Base-by-base conservation (phyloP, 2,329 filamentous ascomycete genomes). In the Chaetomium globosum region DNA sequence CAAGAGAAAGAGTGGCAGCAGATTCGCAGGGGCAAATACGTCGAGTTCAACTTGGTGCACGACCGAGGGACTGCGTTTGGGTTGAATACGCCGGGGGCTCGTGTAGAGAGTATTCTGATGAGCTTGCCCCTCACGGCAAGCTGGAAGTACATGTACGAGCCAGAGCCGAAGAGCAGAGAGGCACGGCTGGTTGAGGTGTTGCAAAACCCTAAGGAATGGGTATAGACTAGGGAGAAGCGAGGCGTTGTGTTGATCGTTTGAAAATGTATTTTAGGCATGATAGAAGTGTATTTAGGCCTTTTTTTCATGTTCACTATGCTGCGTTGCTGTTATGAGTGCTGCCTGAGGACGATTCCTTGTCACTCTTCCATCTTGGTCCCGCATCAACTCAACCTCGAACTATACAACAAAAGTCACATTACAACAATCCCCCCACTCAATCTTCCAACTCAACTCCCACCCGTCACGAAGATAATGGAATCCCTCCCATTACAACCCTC, bases 21-120 rank as follows among this genome's bases (percentile, higher is more conserved):
- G 81, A 83, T 99, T 68, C 86, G 95, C 58, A 83, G 95, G 70
- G 95, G 95, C n/a, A 85, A 93, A 73, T 99, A 99, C 76, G 95
- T 99, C 68, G 95, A 99, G 79, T 99, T 99, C 79, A 99, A 99
- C 79, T 84, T 99, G 46, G 92, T 99, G 63, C 93, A 99, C 79
- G 95, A 99, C 80, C 87, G 95, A 30, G 95, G 95, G 2, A 99
- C 95, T 2, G 89, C 91, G 8, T 99, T 99, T 77, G 95, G 95
- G 1, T 81, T 99, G 69, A 95, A 95, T 74, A 97, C 94, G 0
- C 95, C 95, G 0, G 92, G 92, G 51, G 90, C 93, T 6, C 85
- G 95, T 67, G 88, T 99, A 2, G 95, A 99, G 83, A 97, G 93
- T 77, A 99, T 99, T 65, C 80, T 99, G 70, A 98, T 99, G 93